phyloP scores from a whole-genome alignment of 495 filamentous ascomycete species.

The Lasiosphaeris hirsuta region DNA sequence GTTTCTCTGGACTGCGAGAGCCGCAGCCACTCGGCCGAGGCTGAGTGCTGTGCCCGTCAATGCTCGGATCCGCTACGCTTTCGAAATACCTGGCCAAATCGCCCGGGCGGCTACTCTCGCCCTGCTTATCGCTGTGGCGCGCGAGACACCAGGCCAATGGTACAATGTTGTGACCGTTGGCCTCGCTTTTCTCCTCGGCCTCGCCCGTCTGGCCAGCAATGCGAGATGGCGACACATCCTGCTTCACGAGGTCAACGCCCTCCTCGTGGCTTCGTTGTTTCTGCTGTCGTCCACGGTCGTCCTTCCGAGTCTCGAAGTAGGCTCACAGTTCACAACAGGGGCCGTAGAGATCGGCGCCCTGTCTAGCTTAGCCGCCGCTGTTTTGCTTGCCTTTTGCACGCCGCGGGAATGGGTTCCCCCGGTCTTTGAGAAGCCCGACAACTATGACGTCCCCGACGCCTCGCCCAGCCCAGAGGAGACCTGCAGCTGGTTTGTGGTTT shows the following conservation, averaged over 20 bases:
- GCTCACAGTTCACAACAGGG: conserved; percentile 8
- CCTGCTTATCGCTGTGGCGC: conserved; percentile 25
- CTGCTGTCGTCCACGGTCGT: conserved; percentile 25
- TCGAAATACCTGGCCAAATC: conserved; percentile 34
- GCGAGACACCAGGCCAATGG: conserved; percentile 22
- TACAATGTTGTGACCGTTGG: conserved; percentile 25
- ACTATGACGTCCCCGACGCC: conserved; percentile 26
- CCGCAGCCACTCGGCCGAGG: not conserved
- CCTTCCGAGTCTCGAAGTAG: conserved; percentile 31
- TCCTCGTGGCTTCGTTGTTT: conserved; percentile 26
- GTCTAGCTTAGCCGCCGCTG: conserved; percentile 26
- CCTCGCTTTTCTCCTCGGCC: conserved; percentile 36
- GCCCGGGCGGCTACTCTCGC: conserved; percentile 30
- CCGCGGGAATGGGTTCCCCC: conserved; percentile 41
- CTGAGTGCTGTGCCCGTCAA: not conserved
- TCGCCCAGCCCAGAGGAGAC: conserved; percentile 46
- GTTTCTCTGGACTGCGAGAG: not conserved
- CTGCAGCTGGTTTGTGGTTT: conserved; percentile 46
- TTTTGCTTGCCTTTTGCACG: conserved; percentile 32
- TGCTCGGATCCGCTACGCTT: conserved; percentile 26
- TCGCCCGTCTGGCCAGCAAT: conserved; percentile 32
- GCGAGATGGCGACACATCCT: conserved; percentile 36
- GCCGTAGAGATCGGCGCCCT: conserved; percentile 23
- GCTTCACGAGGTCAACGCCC: conserved; percentile 39
- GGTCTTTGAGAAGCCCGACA: conserved; percentile 18